These are phyloP conservation scores for Pseudocercospora vitis DNA, from an alignment of 2,329 filamentous ascomycete species.

Conservation along the genomic window DNA sequence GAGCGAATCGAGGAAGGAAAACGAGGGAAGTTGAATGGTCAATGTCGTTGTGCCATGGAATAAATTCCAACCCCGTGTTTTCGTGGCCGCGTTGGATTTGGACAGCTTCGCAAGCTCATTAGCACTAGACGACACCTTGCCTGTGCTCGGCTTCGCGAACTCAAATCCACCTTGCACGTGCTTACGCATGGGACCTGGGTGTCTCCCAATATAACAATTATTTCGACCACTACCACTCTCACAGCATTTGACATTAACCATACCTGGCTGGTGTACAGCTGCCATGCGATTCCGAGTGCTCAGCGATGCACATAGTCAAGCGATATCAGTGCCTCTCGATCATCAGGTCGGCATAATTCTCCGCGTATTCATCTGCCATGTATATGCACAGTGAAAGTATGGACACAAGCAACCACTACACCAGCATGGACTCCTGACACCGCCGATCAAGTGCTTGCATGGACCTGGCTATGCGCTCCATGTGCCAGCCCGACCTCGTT, in stretches of 20 bases:
- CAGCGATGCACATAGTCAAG: too few species aligned
- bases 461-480: not conserved
- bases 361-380: too few species aligned
- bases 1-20: not conserved
- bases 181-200: too few species aligned
- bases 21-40: not conserved
- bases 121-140: slow-evolving; percentile 1
- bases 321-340: too few species aligned
- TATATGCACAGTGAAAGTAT: not conserved
- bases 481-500: not conserved
- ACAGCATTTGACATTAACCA: too few species aligned
- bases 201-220: too few species aligned
- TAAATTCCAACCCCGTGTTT: too few species aligned
- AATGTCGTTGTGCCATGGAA: not conserved
- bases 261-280: too few species aligned
- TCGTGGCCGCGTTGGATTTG: too few species aligned
- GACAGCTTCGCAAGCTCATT: not conserved
- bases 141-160: not conserved
- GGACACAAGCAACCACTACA: not conserved
- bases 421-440: slow-evolving; percentile 1
- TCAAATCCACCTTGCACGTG: not conserved
- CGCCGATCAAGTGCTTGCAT: not conserved
- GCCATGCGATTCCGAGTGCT: too few species aligned
- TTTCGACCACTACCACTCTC: too few species aligned
- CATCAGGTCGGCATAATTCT: too few species aligned